Conservation (phyloP, 2,329 filamentous ascomycete genomes). For the Aspergillus vadensis region DNA sequence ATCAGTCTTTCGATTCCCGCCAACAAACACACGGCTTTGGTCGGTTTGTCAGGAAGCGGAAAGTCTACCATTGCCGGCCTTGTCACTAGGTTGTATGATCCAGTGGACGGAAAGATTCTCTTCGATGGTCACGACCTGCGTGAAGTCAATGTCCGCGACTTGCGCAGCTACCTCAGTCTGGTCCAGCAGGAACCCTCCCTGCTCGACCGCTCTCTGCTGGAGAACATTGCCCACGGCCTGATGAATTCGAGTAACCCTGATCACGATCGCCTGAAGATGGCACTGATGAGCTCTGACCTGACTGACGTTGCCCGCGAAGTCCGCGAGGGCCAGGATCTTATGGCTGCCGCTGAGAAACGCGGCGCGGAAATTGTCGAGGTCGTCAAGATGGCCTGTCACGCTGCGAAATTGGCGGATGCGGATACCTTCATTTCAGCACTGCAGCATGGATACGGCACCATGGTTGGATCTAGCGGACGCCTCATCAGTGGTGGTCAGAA, state of each 20-base stretch:
- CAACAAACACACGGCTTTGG: slow-evolving; percentile 60
- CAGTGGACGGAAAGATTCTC: slow-evolving; percentile 34
- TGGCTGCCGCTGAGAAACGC: slow-evolving; percentile 46
- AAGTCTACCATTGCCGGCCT: slow-evolving; percentile 75
- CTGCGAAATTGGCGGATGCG: slow-evolving; percentile 62
- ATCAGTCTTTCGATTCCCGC: slow-evolving; percentile 41
- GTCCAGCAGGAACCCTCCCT: slow-evolving; percentile 71
- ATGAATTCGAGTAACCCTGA: slow-evolving; percentile 40
- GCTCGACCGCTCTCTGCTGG: slow-evolving; percentile 78
- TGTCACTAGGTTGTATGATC: slow-evolving; percentile 71
- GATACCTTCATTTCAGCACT: slow-evolving; percentile 68
- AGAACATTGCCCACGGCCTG: slow-evolving; percentile 68
- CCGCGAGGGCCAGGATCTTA: slow-evolving; percentile 54
- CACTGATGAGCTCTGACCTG: slow-evolving; percentile 54
- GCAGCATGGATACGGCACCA: slow-evolving; percentile 78
- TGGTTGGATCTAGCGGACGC: slow-evolving; percentile 81
- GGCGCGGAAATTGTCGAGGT: slow-evolving; percentile 54
- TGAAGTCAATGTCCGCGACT: slow-evolving; percentile 33
- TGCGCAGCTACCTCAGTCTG: slow-evolving; percentile 27
- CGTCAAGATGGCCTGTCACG: slow-evolving; percentile 57
- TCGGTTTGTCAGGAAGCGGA: slow-evolving; percentile 71
- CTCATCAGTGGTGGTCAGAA: slow-evolving; percentile 88
- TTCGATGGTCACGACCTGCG: slow-evolving; percentile 43
- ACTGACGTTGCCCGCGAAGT: slow-evolving; percentile 46
- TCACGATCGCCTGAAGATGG: slow-evolving; percentile 52